Evolutionary conservation across 2,329 filamentous ascomycete genomes (phyloP).

Genomic region (Cercospora sesami): DNA sequence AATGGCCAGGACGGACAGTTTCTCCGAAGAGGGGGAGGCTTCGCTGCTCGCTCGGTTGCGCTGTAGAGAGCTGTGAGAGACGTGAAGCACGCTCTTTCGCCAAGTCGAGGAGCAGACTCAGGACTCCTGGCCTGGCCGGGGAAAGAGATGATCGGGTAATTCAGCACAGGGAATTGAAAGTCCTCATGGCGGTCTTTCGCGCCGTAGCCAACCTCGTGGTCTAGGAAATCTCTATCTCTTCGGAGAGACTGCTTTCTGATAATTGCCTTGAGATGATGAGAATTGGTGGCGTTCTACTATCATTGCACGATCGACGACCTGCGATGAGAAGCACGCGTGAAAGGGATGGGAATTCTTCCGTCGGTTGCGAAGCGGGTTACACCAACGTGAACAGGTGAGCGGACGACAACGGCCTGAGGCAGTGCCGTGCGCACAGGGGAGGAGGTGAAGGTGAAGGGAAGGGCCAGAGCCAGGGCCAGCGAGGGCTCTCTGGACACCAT

Average conservation of each 20-base stretch:
- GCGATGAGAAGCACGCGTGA: not conserved
- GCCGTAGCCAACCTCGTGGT: not conserved
- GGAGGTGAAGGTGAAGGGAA: not conserved
- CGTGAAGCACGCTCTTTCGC: not conserved
- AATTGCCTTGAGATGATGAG: not conserved
- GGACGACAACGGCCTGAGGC: not conserved
- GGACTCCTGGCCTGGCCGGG: not conserved
- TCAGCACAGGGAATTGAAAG: not conserved
- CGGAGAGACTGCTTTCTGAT: not conserved
- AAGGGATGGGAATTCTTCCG: not conserved
- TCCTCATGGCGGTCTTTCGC: not conserved
- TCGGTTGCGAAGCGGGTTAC: slow-evolving; percentile 4
- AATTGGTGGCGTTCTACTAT: not conserved
- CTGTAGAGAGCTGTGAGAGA: not conserved
- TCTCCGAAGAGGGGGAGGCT: not conserved
- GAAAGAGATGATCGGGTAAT: not conserved
- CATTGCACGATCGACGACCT: slow-evolving; percentile 1
- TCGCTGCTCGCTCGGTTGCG: not conserved
- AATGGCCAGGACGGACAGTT: not conserved
- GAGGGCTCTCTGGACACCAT: not conserved
- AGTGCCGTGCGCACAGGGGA: not conserved
- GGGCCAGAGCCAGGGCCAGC: not conserved
- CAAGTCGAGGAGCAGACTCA: not conserved
- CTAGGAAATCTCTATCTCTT: not conserved
- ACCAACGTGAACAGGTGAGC: not conserved